Base-by-base conservation (phyloP, 1,284 basidiomycete species). In the Phellinidium pouzarii region DNA sequence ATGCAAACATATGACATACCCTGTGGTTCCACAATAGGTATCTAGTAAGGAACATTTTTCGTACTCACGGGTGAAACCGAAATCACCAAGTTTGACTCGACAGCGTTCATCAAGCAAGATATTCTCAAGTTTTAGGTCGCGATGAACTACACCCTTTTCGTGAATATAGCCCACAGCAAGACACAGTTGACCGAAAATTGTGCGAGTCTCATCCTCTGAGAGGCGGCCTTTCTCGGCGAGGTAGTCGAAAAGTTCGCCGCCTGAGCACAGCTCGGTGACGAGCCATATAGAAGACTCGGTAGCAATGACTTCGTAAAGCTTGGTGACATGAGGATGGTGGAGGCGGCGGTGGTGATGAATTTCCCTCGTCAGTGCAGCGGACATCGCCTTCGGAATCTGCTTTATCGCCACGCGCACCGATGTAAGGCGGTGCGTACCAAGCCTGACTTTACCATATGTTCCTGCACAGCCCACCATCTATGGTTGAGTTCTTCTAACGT, bases 331-430 rank as follows among this genome's bases (percentile, higher is more conserved):
- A 0, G 92, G 92, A 64, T 99, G 95, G 65, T 97, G 95, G 6
- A 99, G 79, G 45, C 93, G 85, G 27, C 96, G 88, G 70, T 99
- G 96, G 64, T 99, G 95, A 65, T 99, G 95, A 54, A 99, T 95
- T 71, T 99, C 96, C 58, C 96, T 82, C 11, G 94, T 99, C 46
- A 99, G 79, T 44, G 91, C 80, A 23, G 92, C 76, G 46, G 92
- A 91, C 72, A 91, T 82, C 53, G 82, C 81, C 70, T 98, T 98
- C 34, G 95, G 93, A 58, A 99, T 93, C 70, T 98, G 94, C 72
- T 99, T 99, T 71, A 99, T 89, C 48, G 95, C 95, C 58, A 97
- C 92, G 52, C 91, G 82, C 44, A 84, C 84, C 2, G 86, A 87
- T 1, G 93, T 93, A 46, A 95, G 76, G 55, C 94, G 87, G 68